phyloP scores from a whole-genome alignment of 768 basidiomycete genomes.

The Daedaleopsis sinensis region DNA sequence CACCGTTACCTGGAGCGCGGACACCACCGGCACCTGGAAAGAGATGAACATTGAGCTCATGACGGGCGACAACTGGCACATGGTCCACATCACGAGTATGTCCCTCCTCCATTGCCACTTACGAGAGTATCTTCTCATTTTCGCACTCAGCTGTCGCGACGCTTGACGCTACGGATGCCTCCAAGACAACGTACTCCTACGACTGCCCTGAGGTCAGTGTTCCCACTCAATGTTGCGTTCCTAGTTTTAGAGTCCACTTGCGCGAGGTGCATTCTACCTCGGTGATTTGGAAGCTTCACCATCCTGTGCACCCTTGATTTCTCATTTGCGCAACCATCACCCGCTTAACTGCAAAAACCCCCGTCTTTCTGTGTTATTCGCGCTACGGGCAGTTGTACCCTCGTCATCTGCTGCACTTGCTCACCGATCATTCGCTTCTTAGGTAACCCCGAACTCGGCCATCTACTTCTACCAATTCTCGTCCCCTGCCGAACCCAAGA shows the following conservation, averaged over 20 bases:
- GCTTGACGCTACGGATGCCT: constrained; percentile 59
- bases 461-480: constrained; percentile 89
- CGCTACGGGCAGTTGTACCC: constrained; percentile 58
- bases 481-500: constrained; percentile 38
- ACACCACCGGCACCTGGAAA: constrained; percentile 65
- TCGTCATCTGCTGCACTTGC: constrained; percentile 66
- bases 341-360: background rate
- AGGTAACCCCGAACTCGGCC: constrained; percentile 66
- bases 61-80: constrained; percentile 73
- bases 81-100: constrained; percentile 37
- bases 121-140: background rate
- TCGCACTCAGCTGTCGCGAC: constrained; percentile 56
- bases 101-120: constrained; percentile 1
- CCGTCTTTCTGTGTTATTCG: background rate
- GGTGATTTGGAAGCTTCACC: constrained; percentile 7
- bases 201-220: constrained; percentile 63
- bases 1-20: constrained; percentile 59
- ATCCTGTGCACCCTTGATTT: background rate
- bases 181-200: constrained; percentile 50
- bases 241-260: constrained; percentile 42
- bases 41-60: constrained; percentile 77
- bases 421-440: constrained; percentile 67
- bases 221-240: background rate
- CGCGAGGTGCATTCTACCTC: constrained; percentile 49
- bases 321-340: constrained; percentile 1